Conservation (phyloP, 2,329 filamentous ascomycete species). For the Alternaria brassicae region DNA sequence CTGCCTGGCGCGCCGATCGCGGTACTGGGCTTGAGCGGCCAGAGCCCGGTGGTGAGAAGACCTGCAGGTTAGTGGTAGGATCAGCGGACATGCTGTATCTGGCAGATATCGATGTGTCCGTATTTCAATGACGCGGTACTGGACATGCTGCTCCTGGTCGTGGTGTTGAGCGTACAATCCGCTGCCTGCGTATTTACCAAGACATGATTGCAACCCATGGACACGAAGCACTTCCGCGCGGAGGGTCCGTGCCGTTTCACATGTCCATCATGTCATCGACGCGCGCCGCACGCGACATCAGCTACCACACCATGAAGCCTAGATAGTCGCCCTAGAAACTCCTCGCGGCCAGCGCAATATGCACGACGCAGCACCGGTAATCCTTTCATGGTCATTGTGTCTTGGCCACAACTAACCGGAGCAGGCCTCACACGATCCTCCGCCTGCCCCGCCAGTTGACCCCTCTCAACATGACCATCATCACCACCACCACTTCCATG, state of each 20-base stretch:
- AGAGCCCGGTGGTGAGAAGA: constrained; percentile 78
- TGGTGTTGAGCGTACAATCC: constrained; percentile 15
- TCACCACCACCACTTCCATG: constrained; percentile 10
- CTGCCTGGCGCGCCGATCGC: constrained; percentile 78
- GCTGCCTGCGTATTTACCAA: constrained; percentile 25
- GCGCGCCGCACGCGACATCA: constrained; percentile 21
- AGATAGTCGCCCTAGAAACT: neutral
- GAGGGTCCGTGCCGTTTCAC: constrained; percentile 24
- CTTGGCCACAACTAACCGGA: neutral
- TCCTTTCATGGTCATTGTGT: neutral
- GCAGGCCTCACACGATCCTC: constrained; percentile 14
- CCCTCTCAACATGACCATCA: neutral
- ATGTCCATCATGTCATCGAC: constrained; percentile 19
- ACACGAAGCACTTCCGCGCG: constrained; percentile 26
- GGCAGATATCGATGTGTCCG: constrained; percentile 25
- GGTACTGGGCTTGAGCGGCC: constrained; percentile 78
- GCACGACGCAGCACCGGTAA: constrained; percentile 19
- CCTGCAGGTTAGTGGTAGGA: constrained; percentile 44
- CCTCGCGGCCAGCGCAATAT: constrained; percentile 10
- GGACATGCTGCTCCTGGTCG: constrained; percentile 40
- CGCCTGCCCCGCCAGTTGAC: constrained; percentile 19
- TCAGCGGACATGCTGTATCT: constrained; percentile 50
- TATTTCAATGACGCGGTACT: constrained; percentile 20
- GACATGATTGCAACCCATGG: constrained; percentile 14
- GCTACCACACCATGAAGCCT: constrained; percentile 15